phyloP scores from a whole-genome alignment of 1,284 basidiomycete genomes.

The Ceratobasidium sp. region DNA sequence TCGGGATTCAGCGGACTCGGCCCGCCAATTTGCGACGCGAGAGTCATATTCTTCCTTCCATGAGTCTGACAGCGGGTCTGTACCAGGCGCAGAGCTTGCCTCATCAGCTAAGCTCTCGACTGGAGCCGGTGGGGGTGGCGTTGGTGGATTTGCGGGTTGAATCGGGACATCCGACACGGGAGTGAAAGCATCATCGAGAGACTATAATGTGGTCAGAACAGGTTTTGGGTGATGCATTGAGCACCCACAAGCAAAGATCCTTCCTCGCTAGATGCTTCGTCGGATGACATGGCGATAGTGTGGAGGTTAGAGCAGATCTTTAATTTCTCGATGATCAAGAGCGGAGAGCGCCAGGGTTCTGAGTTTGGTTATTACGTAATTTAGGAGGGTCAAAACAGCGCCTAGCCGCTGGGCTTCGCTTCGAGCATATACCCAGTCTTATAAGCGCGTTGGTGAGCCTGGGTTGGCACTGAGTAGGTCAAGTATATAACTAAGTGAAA shows the following conservation, averaged over 20 bases:
- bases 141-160: constrained; percentile 33
- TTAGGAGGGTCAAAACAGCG: background rate
- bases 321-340: constrained; percentile 1
- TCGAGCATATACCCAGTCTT: constrained; percentile 2
- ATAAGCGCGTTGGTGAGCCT: too few relatives aligned
- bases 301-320: background rate
- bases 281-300: constrained; percentile 27
- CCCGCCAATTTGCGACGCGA: constrained; percentile 79
- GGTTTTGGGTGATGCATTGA: background rate
- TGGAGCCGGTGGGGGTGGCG: constrained; percentile 40
- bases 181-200: constrained; percentile 38
- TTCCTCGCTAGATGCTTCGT: constrained; percentile 6
- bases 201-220: constrained; percentile 23
- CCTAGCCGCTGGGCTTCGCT: background rate
- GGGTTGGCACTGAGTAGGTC: too few relatives aligned
- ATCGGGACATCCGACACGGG: constrained; percentile 35
- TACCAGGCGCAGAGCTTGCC: constrained; percentile 24
- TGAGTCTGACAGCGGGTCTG: constrained; percentile 52
- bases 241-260: constrained; percentile 15
- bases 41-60: constrained; percentile 79
- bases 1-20: constrained; percentile 79
- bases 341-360: background rate
- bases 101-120: constrained; percentile 23
- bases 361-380: constrained; percentile 6
- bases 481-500: background rate